phyloP scores from a whole-genome alignment of 2,329 filamentous ascomycete species.

The Knoxdaviesia capensis region DNA sequence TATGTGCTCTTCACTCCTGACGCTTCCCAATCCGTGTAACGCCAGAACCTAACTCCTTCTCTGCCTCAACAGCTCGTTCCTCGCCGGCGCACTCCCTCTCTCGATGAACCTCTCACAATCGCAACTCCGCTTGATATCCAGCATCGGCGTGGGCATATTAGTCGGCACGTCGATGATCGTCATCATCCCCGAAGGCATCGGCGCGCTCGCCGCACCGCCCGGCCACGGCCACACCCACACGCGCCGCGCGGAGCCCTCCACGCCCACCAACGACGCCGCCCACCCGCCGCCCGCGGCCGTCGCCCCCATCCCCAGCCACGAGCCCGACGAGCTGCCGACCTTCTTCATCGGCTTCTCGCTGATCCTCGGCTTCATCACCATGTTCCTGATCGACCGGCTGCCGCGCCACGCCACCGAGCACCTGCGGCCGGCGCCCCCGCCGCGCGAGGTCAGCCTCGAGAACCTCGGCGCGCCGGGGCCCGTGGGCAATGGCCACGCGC shows the following conservation, averaged over 20 bases:
- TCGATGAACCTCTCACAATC: conserved; percentile 74
- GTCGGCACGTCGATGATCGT: conserved; percentile 92
- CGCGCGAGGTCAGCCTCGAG: conserved; percentile 74
- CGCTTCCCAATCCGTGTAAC: conserved; percentile 1
- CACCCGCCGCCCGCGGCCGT: neutral
- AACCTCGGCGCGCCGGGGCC: conserved; percentile 36
- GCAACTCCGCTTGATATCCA: conserved; percentile 75
- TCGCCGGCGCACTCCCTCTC: conserved; percentile 77
- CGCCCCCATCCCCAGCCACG: conserved; percentile 6
- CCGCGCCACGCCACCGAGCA: conserved; percentile 51
- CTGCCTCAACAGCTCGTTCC: conserved; percentile 52
- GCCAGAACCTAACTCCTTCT: conserved; percentile 6
- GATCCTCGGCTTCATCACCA: conserved; percentile 75
- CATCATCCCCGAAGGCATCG: conserved; percentile 91
- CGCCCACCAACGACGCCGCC: neutral
- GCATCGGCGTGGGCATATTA: conserved; percentile 79
- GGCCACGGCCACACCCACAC: conserved; percentile 18
- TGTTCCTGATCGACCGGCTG: conserved; percentile 86
- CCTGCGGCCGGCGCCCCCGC: conserved; percentile 42
- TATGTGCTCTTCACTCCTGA: conserved; percentile 16
- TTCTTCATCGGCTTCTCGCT: conserved; percentile 76
- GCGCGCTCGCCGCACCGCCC: conserved; percentile 54
- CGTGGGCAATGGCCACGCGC: conserved; percentile 37
- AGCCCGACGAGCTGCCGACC: conserved; percentile 29
- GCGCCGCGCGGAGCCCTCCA: conserved; percentile 5